Evolutionary conservation across 1,284 basidiomycete species (phyloP).

Genomic region (Gymnopus androsaceus): DNA sequence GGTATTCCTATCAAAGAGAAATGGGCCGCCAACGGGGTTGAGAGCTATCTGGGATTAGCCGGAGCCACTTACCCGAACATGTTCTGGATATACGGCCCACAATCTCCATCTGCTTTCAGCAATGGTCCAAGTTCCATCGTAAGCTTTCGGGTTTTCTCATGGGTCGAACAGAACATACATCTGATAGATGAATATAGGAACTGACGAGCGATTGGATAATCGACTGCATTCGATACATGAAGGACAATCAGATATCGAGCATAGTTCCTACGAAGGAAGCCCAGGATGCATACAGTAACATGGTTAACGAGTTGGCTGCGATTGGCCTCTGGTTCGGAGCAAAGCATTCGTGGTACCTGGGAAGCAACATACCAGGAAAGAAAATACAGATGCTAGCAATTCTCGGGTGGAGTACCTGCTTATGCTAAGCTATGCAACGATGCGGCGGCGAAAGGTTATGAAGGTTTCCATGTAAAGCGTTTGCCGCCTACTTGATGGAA

Average conservation of each 20-base stretch:
- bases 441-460: constrained; percentile 21
- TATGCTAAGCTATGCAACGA: constrained; percentile 21
- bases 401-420: constrained; percentile 22
- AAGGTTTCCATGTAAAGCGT: too few relatives aligned
- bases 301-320: neutral
- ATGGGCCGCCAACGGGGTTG: constrained; percentile 23
- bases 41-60: constrained; percentile 26
- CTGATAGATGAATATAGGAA: constrained; percentile 19
- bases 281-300: neutral
- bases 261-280: constrained; percentile 17
- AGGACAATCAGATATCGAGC: constrained; percentile 18
- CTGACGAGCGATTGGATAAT: constrained; percentile 28
- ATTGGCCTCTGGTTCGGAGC: constrained; percentile 9
- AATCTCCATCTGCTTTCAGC: constrained; percentile 27
- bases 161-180: neutral
- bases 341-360: constrained; percentile 25
- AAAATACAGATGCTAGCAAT: constrained; percentile 21
- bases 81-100: constrained; percentile 30
- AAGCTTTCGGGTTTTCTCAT: neutral
- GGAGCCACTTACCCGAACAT: constrained; percentile 26
- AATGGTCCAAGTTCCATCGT: constrained; percentile 29
- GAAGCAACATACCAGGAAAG: constrained; percentile 27
- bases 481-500: too few relatives aligned
- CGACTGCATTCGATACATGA: constrained; percentile 23
- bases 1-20: constrained; percentile 24